Base-by-base conservation (phyloP, 1,139 yeast species). In the Lodderomyces metapsilosis region DNA sequence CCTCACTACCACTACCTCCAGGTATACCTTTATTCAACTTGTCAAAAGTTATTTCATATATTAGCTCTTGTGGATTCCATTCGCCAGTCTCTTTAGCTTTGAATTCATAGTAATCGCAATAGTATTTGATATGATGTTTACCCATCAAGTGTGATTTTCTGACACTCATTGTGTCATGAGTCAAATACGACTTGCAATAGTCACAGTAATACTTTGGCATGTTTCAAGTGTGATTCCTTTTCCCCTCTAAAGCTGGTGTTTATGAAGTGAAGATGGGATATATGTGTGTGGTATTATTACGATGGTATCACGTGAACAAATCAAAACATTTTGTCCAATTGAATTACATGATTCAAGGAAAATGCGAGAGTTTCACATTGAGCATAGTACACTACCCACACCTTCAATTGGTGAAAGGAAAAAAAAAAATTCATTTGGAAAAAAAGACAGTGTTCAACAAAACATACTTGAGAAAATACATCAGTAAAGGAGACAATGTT, bases 121-220 rank as follows among this genome's bases (percentile, higher is more conserved):
- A 88, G 45, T 78, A 74, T 51, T 78, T 76, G 39, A 87, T 71
- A 59, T 91, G 98, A 58, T 86, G 84, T 54, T 80, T 79, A 11
- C 98, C 98, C 38, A 77, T 68, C 39, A 87, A 65, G 62, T 91
- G 98, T 34, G 91, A 83, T 56, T 85, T 83, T 35, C 96, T 68
- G 41, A 89, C 97, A 64, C 95, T 85, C 58, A 82, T 71, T 23
- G 95, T 85, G 62, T 88, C 96, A 58, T 89, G 97, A 2, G 96
- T 89, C 46, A 89, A 70, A 54, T 85, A 84, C 18, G 91, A 80
- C 62, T 82, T 83, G 60, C 97, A 89, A 58, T 88, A 89, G 54
- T 86, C 95, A 64, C 97, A 89, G 63, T 84, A 86, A 61, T 83
- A 85, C 52, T 74, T 76, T 5, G 78, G 76, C 81, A 76, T 75